Evolutionary conservation across 225 moss, liverwort and hornwort genomes (phyloP).

Genomic region (Ulota crispa): DNA sequence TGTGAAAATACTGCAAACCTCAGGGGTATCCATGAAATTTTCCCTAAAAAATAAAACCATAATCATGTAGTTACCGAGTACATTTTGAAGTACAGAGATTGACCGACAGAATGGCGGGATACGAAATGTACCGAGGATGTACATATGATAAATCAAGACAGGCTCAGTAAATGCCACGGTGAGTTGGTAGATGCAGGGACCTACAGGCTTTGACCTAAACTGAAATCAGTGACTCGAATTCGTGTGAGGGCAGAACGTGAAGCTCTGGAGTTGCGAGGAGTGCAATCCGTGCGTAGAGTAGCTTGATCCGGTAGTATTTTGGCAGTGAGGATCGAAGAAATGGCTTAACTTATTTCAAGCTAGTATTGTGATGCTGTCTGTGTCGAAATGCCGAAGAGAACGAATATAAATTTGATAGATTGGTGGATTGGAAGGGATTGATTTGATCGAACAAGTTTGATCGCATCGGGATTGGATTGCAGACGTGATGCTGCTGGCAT

Average conservation of each 20-base stretch:
- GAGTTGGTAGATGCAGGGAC: background rate
- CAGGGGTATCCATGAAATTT: no score
- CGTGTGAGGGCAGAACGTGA: background rate
- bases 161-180: background rate
- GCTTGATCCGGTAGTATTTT: background rate
- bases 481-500: constrained; percentile 22
- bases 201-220: constrained; percentile 15
- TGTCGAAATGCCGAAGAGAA: background rate
- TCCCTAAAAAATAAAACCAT: background rate
- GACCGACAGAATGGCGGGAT: background rate
- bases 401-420: background rate
- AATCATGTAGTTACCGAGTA: background rate
- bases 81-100: background rate
- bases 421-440: constrained; percentile 10
- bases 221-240: background rate
- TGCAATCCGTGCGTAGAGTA: background rate
- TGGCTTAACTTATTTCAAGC: background rate
- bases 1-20: no score
- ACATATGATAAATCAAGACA: background rate
- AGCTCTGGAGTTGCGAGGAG: background rate
- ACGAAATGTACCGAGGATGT: background rate
- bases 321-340: background rate
- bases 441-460: constrained; percentile 12
- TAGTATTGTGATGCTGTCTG: background rate
- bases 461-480: constrained; percentile 7